A percentile compares a stretch with the other conserved stretches of the same genome.
Evolutionary conservation across 495 filamentous ascomycete species (phyloP).

Genomic region (Geoglossum glabrum): DNA sequence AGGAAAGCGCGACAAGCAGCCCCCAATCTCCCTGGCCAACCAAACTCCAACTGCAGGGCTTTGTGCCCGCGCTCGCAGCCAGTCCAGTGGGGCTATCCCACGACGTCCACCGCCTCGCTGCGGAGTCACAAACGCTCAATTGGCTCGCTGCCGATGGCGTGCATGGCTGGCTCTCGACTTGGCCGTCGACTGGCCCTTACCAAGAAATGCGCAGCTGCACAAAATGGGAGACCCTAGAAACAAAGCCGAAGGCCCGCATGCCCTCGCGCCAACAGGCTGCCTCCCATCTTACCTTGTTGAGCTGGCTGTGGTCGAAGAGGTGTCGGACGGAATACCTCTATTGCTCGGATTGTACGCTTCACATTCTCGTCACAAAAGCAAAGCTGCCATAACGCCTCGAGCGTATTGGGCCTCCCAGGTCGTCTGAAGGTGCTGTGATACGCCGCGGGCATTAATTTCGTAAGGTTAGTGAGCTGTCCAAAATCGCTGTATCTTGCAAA

Average conservation of each 20-base stretch:
- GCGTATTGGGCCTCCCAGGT: not conserved
- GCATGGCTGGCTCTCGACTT: not conserved
- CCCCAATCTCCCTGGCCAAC: not conserved
- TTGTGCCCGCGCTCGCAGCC: not conserved
- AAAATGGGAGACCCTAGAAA: not conserved
- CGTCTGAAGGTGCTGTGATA: not conserved
- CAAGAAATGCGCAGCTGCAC: not conserved
- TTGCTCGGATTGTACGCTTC: not conserved
- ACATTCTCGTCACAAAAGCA: not conserved
- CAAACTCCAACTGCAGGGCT: not conserved
- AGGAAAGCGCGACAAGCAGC: too few species aligned
- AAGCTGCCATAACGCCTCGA: not conserved
- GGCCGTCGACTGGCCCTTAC: too few species aligned
- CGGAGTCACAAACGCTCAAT: not conserved
- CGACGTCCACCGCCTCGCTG: not conserved
- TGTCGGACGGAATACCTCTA: not conserved
- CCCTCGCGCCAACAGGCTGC: not conserved
- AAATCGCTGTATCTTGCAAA: not conserved
- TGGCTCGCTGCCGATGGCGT: not conserved
- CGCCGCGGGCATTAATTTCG: not conserved
- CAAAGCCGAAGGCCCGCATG: not conserved
- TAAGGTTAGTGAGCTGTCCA: slow-evolving; percentile 1
- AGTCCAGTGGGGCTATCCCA: not conserved
- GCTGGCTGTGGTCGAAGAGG: not conserved
- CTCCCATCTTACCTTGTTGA: slow-evolving; percentile 1